Evolutionary conservation across 805 yeast species (phyloP).

Genomic region (Yarrowia divulgata): DNA sequence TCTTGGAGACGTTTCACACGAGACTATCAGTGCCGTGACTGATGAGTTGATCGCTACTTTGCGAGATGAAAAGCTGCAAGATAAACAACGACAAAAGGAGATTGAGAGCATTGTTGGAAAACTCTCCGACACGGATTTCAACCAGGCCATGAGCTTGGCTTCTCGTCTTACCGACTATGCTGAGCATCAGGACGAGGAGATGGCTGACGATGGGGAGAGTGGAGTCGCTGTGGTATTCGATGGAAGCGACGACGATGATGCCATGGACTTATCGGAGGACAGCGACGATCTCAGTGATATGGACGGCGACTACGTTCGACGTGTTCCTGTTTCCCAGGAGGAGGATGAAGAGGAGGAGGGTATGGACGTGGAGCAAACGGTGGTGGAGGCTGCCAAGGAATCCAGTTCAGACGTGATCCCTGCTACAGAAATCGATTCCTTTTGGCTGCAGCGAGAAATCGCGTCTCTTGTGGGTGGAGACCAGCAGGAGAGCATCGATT

Average conservation of each 20-base stretch:
- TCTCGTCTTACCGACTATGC: constrained; percentile 61
- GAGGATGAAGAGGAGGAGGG: constrained; percentile 40
- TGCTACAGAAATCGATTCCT: constrained; percentile 56
- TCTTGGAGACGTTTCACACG: constrained; percentile 80
- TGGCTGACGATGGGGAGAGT: constrained; percentile 51
- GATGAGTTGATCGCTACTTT: constrained; percentile 58
- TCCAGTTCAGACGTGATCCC: constrained; percentile 44
- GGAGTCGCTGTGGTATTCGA: constrained; percentile 57
- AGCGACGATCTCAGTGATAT: constrained; percentile 46
- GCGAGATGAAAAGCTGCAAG: constrained; percentile 57
- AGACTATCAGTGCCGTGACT: constrained; percentile 71
- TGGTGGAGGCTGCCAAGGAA: constrained; percentile 7
- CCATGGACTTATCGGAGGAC: constrained; percentile 43
- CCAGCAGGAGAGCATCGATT: constrained; percentile 53
- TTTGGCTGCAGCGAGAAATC: constrained; percentile 63
- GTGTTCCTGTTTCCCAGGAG: constrained; percentile 42
- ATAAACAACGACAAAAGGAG: constrained; percentile 56
- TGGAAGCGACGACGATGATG: constrained; percentile 49
- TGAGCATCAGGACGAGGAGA: constrained; percentile 40
- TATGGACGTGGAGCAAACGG: constrained; percentile 19
- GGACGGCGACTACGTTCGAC: constrained; percentile 45
- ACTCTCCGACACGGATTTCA: constrained; percentile 56
- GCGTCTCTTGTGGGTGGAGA: constrained; percentile 52
- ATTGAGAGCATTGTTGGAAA: constrained; percentile 60
- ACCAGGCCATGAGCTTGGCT: constrained; percentile 56